Evolutionary conservation across 176 grass and related monocot genomes (phyloP).

Genomic region (Musa acuminata): DNA sequence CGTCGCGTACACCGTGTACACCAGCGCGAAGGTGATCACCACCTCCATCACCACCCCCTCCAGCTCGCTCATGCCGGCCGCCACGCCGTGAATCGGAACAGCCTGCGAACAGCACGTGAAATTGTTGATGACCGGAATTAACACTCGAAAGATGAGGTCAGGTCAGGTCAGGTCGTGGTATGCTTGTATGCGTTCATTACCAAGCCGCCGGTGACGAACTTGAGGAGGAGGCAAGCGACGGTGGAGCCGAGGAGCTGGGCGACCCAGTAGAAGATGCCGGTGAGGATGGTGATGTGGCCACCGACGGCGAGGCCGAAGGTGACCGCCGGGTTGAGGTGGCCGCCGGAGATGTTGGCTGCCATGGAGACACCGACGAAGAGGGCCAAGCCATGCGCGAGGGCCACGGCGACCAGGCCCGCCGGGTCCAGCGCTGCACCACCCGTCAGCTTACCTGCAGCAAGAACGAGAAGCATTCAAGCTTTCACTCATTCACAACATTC

Average conservation of each 20-base stretch:
- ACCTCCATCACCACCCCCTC: slow-evolving; percentile 26
- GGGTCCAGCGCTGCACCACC: slow-evolving; percentile 28
- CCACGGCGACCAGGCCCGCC: slow-evolving; percentile 32
- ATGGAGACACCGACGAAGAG: slow-evolving; percentile 38
- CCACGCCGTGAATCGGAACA: slow-evolving; percentile 22
- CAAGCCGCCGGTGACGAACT: slow-evolving; percentile 28
- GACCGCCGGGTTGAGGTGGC: slow-evolving; percentile 38
- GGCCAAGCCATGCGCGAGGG: slow-evolving; percentile 28
- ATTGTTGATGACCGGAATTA: too few relatives aligned
- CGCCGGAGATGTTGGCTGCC: slow-evolving; percentile 33
- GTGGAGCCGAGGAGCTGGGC: slow-evolving; percentile 29
- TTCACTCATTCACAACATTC: too few relatives aligned
- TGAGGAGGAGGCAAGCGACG: slow-evolving; percentile 29
- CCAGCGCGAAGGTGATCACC: slow-evolving; percentile 34
- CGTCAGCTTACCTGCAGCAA: slow-evolving; percentile 25
- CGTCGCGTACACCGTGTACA: slow-evolving; percentile 35
- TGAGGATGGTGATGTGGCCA: slow-evolving; percentile 35
- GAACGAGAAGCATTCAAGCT: neutral
- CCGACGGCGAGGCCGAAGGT: slow-evolving; percentile 34
- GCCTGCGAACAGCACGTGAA: neutral
- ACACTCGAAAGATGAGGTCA: neutral
- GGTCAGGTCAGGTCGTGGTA: neutral
- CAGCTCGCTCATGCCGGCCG: slow-evolving; percentile 11
- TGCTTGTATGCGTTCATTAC: neutral
- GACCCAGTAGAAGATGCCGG: slow-evolving; percentile 40